Evolutionary conservation across 805 yeast genomes (phyloP).

Genomic region (Wickerhamomyces tratensis): DNA sequence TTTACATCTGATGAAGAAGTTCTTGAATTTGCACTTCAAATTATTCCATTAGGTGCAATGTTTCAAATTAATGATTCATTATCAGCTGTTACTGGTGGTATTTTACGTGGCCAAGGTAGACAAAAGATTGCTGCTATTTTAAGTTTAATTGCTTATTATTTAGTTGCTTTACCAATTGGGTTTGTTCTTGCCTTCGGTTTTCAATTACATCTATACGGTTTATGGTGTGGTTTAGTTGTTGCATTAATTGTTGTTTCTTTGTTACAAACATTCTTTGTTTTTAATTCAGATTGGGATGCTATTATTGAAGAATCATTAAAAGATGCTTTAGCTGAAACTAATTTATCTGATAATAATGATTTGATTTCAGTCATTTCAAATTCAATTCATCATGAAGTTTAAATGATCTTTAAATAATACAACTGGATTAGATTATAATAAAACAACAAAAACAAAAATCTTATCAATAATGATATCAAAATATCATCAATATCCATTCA

Average conservation of each 20-base stretch:
- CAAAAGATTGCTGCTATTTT: constrained; percentile 54
- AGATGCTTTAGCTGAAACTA: constrained; percentile 25
- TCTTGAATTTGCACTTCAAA: constrained; percentile 34
- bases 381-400: constrained; percentile 1
- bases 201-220: constrained; percentile 39
- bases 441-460: too few species aligned
- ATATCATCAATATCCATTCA: too few species aligned
- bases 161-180: constrained; percentile 50
- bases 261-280: constrained; percentile 30
- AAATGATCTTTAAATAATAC: too few species aligned
- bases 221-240: constrained; percentile 51
- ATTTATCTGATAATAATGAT: constrained; percentile 7
- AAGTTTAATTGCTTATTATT: constrained; percentile 46
- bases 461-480: too few species aligned
- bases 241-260: constrained; percentile 41
- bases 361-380: constrained; percentile 14
- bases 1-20: constrained; percentile 58
- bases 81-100: constrained; percentile 66
- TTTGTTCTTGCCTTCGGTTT: constrained; percentile 40
- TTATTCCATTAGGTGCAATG: constrained; percentile 54
- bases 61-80: constrained; percentile 66
- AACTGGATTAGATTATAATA: too few species aligned
- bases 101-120: constrained; percentile 72
- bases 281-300: constrained; percentile 34
- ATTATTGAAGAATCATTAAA: constrained; percentile 30